Conservation (phyloP, 2,329 filamentous ascomycete genomes). For the Scopulariopsis brevicaulis region DNA sequence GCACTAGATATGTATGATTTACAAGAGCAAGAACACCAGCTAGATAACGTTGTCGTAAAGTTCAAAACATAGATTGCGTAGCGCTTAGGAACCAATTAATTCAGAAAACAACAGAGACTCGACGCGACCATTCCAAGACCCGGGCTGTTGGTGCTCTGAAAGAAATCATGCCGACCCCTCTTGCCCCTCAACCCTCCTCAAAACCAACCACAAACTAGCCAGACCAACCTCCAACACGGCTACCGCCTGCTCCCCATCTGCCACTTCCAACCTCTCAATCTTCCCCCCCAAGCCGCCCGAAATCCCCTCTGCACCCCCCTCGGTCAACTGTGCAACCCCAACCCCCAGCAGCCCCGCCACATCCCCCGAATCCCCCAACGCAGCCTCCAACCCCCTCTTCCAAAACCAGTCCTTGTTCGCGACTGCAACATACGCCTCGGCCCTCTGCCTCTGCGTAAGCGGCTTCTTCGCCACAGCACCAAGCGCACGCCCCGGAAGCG, state of each 20-base stretch:
- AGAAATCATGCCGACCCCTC: background rate
- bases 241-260: background rate
- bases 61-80: too few relatives aligned
- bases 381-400: conserved; percentile 23
- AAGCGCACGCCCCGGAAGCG: conserved; percentile 21
- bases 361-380: conserved; percentile 18
- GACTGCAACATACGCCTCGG: conserved; percentile 25
- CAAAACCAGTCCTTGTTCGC: conserved; percentile 31
- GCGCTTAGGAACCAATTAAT: too few relatives aligned
- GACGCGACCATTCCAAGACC: too few relatives aligned
- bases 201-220: background rate
- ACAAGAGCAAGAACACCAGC: too few relatives aligned
- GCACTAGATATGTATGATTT: background rate
- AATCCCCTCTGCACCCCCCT: background rate
- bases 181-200: background rate
- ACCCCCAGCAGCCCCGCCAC: background rate
- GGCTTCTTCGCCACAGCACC: conserved; percentile 23
- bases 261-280: background rate
- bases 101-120: too few relatives aligned
- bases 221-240: background rate
- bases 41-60: too few relatives aligned
- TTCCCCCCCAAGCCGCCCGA: background rate
- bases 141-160: too few relatives aligned
- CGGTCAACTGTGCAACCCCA: background rate
- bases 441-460: conserved; percentile 27